Evolutionary conservation across 768 basidiomycete genomes (phyloP), one percentile per base, ranked within the genome.

Genomic region (Astraeus odoratus): DNA sequence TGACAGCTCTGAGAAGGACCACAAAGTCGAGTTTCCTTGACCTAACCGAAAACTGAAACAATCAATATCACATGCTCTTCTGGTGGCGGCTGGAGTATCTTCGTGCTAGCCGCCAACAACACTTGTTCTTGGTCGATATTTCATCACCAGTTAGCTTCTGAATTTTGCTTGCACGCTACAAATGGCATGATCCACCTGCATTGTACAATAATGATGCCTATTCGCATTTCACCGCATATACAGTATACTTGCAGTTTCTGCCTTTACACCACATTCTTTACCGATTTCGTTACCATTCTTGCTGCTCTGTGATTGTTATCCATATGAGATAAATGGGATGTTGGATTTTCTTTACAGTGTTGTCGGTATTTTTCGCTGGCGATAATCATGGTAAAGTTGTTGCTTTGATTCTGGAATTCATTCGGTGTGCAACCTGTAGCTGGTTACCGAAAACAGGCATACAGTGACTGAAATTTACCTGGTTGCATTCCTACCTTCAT

Each of bases 1-100:
- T 20, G 60, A 51, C 8, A 54, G 50, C 20, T 35, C 45, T 0
- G 59, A 60, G 24, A 47, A 60, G 55, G 37, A 52, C 48, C 38
- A 20, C 20, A 22, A 20, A 8, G 37, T 20, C 37, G 27, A 42
- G 8, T 30, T 42, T 18, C 29, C 41, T 27, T 42, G 41, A 42
- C 19, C 8, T n/a, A n/a, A 18, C 16, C 10, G 19, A 9, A 24
- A 4, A 4, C 20, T 15, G 9, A 38, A 38, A 15, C 20, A 38
- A 4, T 10, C 15, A 13, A 23, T 12, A 8, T 12, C 5, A 31
- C 30, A 12, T 31, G 4, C n/a, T 31, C 4, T n/a, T 31, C 10
- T 13, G 13, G 10, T 31, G 5, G n/a, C 3, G 10, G 30, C n/a
- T 31, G 30, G 12, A 31, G 10, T 31, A 12, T 31, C 30, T 31